Evolutionary conservation across 176 grass and related monocot genomes (phyloP).

Genomic region (Saccharum spontaneum): DNA sequence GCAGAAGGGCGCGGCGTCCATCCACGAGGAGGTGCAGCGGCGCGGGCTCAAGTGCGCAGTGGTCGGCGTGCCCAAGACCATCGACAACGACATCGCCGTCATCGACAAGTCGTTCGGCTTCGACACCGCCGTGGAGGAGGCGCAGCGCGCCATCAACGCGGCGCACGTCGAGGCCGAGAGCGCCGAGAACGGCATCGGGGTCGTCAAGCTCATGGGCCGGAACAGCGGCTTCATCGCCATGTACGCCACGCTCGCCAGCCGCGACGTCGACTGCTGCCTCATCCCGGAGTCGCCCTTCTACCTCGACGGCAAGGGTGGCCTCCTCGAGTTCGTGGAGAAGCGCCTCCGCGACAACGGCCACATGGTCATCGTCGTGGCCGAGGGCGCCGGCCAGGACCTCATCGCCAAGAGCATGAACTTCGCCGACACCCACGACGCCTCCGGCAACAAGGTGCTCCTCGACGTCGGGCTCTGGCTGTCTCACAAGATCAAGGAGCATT

Average conservation of each 20-base stretch:
- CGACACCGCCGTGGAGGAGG: constrained; percentile 90
- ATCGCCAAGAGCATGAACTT: constrained; percentile 62
- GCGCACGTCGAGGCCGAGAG: constrained; percentile 89
- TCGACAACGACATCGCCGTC: constrained; percentile 88
- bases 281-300: constrained; percentile 88
- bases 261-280: constrained; percentile 92
- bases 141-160: constrained; percentile 80
- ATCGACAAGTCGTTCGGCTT: constrained; percentile 95
- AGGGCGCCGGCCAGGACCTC: constrained; percentile 88
- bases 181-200: constrained; percentile 78
- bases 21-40: constrained; percentile 64
- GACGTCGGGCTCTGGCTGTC: constrained; percentile 90
- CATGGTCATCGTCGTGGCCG: constrained; percentile 93
- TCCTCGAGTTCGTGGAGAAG: constrained; percentile 69
- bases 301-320: constrained; percentile 74
- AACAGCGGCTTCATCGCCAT: constrained; percentile 90
- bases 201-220: constrained; percentile 96
- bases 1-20: constrained; percentile 64
- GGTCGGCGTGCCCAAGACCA: constrained; percentile 85
- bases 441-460: constrained; percentile 81
- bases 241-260: constrained; percentile 91
- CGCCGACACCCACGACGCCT: constrained; percentile 62
- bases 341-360: constrained; percentile 77
- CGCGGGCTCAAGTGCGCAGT: constrained; percentile 69
- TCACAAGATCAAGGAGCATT: constrained; percentile 85